Evolutionary conservation across 305 asterid species (phyloP).

Genomic region (Fraxinus baroniana): DNA sequence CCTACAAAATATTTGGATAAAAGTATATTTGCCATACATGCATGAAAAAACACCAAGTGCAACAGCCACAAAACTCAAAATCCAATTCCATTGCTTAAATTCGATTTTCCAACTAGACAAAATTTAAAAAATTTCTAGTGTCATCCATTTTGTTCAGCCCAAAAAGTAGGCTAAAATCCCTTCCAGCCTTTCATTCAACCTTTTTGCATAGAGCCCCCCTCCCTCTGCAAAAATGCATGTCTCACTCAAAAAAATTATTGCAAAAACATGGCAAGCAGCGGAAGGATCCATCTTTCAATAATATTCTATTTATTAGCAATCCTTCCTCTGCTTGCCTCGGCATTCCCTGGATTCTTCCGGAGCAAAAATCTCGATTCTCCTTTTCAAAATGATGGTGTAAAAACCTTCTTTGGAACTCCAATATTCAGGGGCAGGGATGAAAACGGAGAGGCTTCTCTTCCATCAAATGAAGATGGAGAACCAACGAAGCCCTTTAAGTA

Average conservation of each 20-base stretch:
- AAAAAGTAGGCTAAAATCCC: constrained; percentile 25
- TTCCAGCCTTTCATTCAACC: constrained; percentile 23
- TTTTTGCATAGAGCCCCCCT: not conserved
- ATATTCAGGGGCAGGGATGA: not conserved
- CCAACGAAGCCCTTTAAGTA: not conserved
- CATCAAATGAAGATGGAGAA: not conserved
- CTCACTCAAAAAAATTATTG: constrained; percentile 1
- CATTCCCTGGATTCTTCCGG: constrained; percentile 8
- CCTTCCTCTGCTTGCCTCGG: constrained; percentile 40
- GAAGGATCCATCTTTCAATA: constrained; percentile 29
- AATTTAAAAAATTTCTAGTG: not conserved
- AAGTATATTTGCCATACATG: not conserved
- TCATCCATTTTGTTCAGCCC: constrained; percentile 20
- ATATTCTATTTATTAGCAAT: constrained; percentile 32
- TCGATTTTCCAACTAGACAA: not conserved
- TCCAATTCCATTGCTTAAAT: not conserved
- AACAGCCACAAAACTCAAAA: constrained; percentile 6
- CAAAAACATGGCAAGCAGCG: constrained; percentile 37
- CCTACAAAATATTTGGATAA: not conserved
- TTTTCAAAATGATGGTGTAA: not conserved
- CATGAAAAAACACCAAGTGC: not conserved
- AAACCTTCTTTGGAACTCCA: not conserved
- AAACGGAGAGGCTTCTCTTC: not conserved
- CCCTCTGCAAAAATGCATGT: constrained; percentile 10
- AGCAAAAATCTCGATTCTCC: constrained; percentile 2